Percentiles rank a stretch among this genome's conserved stretches.
Evolutionary conservation across 805 yeast genomes (phyloP).

Genomic region (Cyberlindnera suaveolens): DNA sequence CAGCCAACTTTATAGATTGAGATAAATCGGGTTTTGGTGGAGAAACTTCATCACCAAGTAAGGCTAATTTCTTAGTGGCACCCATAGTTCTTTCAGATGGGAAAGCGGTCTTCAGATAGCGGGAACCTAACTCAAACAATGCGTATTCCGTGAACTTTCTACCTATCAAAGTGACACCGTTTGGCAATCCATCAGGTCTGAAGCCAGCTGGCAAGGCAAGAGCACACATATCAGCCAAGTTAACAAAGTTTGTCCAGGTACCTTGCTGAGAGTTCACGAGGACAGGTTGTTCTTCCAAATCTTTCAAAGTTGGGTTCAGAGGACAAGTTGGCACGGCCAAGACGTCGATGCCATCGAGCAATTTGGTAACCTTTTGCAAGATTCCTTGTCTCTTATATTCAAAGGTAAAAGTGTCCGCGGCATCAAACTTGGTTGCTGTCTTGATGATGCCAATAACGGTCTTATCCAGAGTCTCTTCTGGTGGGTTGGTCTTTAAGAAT

Average conservation of each 20-base stretch:
- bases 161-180: conserved; percentile 83
- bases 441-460: conserved; percentile 71
- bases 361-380: conserved; percentile 51
- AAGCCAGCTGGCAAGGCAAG: conserved; percentile 89
- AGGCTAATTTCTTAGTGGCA: conserved; percentile 29
- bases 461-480: conserved; percentile 70
- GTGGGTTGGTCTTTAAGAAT: conserved; percentile 65
- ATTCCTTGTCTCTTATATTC: conserved; percentile 86
- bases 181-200: conserved; percentile 81
- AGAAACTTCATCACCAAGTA: conserved; percentile 38
- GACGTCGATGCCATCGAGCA: conserved; percentile 61
- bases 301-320: conserved; percentile 74
- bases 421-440: conserved; percentile 72
- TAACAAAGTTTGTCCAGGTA: conserved; percentile 96
- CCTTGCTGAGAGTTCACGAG: conserved; percentile 86
- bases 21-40: conserved; percentile 36
- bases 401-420: conserved; percentile 75
- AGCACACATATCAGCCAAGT: conserved; percentile 89
- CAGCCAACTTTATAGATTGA: conserved; percentile 54
- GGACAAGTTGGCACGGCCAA: conserved; percentile 93
- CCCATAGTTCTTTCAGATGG: conserved; percentile 55
- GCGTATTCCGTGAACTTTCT: conserved; percentile 85
- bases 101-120: conserved; percentile 48
- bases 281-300: conserved; percentile 73
- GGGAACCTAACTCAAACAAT: conserved; percentile 71